Base-by-base conservation (phyloP, 345 rosid genomes). In the Xanthoceras sorbifolium region DNA sequence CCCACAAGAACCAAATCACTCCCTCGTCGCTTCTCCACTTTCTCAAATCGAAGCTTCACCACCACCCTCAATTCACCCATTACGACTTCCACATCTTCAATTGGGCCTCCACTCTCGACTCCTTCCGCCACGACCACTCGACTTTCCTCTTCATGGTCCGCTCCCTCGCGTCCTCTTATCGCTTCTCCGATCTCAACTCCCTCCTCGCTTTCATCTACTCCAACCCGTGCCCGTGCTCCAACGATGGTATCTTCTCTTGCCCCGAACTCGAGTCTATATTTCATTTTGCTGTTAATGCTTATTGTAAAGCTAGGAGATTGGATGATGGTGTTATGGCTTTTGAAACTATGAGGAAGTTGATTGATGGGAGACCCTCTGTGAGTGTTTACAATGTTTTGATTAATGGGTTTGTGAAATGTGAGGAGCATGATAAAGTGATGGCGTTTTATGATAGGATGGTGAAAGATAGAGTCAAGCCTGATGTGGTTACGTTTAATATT, bases 161-260 rank as follows among this genome's bases (percentile, higher is more conserved):
- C 29, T 87, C 91, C 42, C 97, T 91, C 9, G 86, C 93, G 72
- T 76, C 85, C 78, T 85, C 98, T 23, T 83, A 89, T 84, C 89
- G 97, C 0, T 83, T 91, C 68, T 32, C 78, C 3, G 89, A 85
- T 46, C 95, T 94, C 57, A 28, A 36, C 25, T 81, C 83, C 22
- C 89, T 94, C 65, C 94, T 94, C 60, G 78, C 75, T 36, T 93
- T 89, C 75, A 72, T 93, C 28, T 82, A 89, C 0, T 69, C 97
- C 0, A 90, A 84, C 57, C 94, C 92, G 5, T 94, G 97, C 68
- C 97, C 97, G 0, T 94, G 98, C 42, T 86, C 95, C 17, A 10
- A 73, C 17, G 89, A 89, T 60, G 97, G 97, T 72, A 94, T 93
- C 82, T 94, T 94, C 87, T 91, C 94, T 72, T 94, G 98, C 75